These are phyloP conservation scores for Tremella yokohamensis DNA, from an alignment of 768 basidiomycete genomes.

Conservation along the genomic window DNA sequence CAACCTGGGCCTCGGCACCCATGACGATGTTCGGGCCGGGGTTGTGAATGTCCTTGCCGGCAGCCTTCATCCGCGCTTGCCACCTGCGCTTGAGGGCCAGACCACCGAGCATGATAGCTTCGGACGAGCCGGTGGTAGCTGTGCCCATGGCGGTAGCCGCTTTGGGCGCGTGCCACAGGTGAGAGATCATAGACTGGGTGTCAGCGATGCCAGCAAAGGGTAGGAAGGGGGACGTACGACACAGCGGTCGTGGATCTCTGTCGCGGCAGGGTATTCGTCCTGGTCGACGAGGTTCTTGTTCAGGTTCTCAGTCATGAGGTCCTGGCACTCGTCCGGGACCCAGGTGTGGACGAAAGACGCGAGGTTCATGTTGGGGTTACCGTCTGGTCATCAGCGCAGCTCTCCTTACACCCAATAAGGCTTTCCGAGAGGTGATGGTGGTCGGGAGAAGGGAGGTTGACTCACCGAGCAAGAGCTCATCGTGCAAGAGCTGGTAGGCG, in stretches of 20 bases:
- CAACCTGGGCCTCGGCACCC: conserved; percentile 65
- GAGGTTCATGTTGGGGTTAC: conserved; percentile 61
- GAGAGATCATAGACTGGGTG: conserved; percentile 59
- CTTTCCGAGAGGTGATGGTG: background rate
- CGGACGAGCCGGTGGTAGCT: conserved; percentile 67
- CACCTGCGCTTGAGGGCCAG: conserved; percentile 69
- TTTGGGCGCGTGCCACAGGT: conserved; percentile 66
- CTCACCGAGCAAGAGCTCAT: conserved; percentile 58
- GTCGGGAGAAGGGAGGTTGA: conserved; percentile 6
- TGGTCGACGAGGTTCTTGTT: conserved; percentile 67
- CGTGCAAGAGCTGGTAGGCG: conserved; percentile 54
- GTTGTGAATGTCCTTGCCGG: conserved; percentile 64
- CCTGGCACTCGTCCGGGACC: conserved; percentile 51
- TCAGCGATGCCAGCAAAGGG: background rate
- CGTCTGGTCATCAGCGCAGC: conserved; percentile 50
- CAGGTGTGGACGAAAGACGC: conserved; percentile 68
- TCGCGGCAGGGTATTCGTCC: conserved; percentile 62
- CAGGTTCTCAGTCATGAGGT: conserved; percentile 64
- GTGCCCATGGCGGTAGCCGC: conserved; percentile 60
- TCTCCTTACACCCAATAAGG: background rate
- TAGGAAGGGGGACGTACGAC: conserved; percentile 29
- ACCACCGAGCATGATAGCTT: conserved; percentile 70
- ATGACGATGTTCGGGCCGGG: conserved; percentile 58
- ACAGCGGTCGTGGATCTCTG: conserved; percentile 46
- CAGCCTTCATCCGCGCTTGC: conserved; percentile 63